A percentile compares a stretch with the other conserved stretches of the same genome.
These are phyloP conservation scores for Kuraishia borneana DNA, from an alignment of 805 yeast genomes.

Conservation along the genomic window DNA sequence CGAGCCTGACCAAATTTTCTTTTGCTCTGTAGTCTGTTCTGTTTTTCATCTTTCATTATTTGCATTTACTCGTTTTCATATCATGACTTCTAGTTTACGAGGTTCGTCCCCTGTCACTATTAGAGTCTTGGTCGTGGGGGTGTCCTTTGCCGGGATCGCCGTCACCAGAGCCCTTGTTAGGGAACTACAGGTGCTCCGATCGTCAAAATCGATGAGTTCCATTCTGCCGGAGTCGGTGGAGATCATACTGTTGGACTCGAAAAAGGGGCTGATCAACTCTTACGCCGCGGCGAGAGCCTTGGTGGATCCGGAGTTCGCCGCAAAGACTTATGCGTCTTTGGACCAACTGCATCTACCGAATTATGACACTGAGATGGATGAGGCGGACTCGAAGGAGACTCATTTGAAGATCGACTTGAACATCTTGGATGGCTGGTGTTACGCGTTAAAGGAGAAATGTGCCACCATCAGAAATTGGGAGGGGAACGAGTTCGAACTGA, in stretches of 20 bases:
- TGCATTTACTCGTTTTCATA: no score
- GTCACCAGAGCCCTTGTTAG: constrained; percentile 1
- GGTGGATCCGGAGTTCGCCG: constrained; percentile 25
- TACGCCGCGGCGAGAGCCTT: constrained; percentile 27
- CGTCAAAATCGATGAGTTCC: background rate
- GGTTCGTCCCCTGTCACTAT: background rate
- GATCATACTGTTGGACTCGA: constrained; percentile 25
- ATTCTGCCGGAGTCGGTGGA: constrained; percentile 8
- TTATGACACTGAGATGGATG: constrained; percentile 4
- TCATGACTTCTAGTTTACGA: no score
- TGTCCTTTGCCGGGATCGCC: constrained; percentile 3
- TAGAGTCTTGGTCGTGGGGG: constrained; percentile 2
- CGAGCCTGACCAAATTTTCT: no score
- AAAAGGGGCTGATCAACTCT: constrained; percentile 27
- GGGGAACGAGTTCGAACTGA: constrained; percentile 7
- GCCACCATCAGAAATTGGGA: constrained; percentile 3
- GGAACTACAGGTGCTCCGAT: background rate
- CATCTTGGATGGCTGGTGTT: constrained; percentile 8
- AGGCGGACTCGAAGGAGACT: constrained; percentile 1
- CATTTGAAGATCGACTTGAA: background rate
- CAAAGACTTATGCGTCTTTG: constrained; percentile 17
- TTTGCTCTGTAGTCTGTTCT: no score
- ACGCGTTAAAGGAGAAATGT: constrained; percentile 3
- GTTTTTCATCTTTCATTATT: no score
- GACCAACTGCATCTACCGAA: constrained; percentile 7